Percentiles rank a stretch among this genome's conserved stretches.
phyloP scores from a whole-genome alignment of 2,329 filamentous ascomycete genomes.

The Claviceps maximensis region DNA sequence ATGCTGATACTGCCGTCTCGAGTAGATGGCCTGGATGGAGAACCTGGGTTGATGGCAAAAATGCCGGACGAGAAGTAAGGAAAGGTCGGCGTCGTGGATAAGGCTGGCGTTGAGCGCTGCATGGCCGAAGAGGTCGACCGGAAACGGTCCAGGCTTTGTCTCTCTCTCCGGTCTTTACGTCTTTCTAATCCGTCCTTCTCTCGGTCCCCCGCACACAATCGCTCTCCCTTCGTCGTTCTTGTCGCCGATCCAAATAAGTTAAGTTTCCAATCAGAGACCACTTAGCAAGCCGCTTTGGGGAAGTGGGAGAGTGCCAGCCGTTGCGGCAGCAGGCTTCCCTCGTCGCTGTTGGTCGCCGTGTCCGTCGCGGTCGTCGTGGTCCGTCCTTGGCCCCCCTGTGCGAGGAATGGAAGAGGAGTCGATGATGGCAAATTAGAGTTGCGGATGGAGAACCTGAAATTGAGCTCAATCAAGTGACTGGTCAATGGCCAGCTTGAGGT shows the following conservation, averaged over 20 bases:
- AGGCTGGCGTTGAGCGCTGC: conserved; percentile 6
- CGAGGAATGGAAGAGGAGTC: not conserved
- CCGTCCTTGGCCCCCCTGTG: not conserved
- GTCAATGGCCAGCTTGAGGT: not conserved
- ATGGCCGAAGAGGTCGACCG: not conserved
- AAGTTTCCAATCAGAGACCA: not conserved
- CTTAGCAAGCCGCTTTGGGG: not conserved
- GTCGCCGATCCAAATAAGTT: not conserved
- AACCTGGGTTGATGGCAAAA: conserved; percentile 12
- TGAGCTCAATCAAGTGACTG: not conserved
- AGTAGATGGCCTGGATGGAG: conserved; percentile 21
- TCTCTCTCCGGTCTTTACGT: not conserved
- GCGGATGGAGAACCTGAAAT: not conserved
- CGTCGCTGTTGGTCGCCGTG: not conserved
- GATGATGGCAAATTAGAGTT: not conserved
- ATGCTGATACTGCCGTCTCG: conserved; percentile 18
- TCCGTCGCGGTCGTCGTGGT: not conserved
- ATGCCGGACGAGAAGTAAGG: conserved; percentile 21
- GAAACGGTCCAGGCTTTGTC: not conserved
- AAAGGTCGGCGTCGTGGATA: conserved; percentile 21
- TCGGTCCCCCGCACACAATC: no score
- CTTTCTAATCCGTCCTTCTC: not conserved
- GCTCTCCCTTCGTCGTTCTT: not conserved
- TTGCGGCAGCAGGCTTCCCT: not conserved
- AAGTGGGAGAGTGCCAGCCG: not conserved